These are phyloP conservation scores for Rhinocladiella similis DNA, from an alignment of 2,329 filamentous ascomycete species.

Conservation along the genomic window DNA sequence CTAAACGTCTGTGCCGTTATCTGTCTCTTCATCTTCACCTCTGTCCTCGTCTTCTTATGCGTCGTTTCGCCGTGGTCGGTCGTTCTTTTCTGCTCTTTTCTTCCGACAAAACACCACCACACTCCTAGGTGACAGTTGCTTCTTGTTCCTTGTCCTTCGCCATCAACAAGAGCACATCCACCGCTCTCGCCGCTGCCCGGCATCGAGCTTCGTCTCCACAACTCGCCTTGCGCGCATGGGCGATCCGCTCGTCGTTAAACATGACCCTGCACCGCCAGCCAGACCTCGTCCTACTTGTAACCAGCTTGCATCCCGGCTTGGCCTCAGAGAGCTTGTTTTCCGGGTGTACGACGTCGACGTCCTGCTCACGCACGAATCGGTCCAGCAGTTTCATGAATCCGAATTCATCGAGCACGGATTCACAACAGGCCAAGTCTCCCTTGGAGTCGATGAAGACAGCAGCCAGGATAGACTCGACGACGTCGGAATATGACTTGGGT, in stretches of 20 bases:
- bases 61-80: too few relatives aligned
- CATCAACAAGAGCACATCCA: constrained; percentile 4
- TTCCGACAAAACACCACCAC: too few relatives aligned
- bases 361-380: constrained; percentile 23
- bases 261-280: constrained; percentile 19
- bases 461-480: constrained; percentile 78
- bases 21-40: too few relatives aligned
- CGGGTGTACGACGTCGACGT: constrained; percentile 15
- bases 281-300: neutral
- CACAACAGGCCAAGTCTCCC: constrained; percentile 62
- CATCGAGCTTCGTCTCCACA: constrained; percentile 23
- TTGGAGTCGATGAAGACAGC: constrained; percentile 79
- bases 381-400: constrained; percentile 52
- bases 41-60: too few relatives aligned
- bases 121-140: neutral
- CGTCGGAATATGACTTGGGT: constrained; percentile 78
- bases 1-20: too few relatives aligned
- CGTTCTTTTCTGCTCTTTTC: too few relatives aligned
- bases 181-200: constrained; percentile 18
- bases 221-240: constrained; percentile 7
- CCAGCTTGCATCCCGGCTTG: neutral
- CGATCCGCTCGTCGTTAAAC: constrained; percentile 10
- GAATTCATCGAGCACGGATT: constrained; percentile 59
- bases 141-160: neutral
- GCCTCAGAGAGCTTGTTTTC: constrained; percentile 5